These are phyloP conservation scores for Rostrohypoxylon terebratum DNA, from an alignment of 495 filamentous ascomycete species.

Conservation along the genomic window DNA sequence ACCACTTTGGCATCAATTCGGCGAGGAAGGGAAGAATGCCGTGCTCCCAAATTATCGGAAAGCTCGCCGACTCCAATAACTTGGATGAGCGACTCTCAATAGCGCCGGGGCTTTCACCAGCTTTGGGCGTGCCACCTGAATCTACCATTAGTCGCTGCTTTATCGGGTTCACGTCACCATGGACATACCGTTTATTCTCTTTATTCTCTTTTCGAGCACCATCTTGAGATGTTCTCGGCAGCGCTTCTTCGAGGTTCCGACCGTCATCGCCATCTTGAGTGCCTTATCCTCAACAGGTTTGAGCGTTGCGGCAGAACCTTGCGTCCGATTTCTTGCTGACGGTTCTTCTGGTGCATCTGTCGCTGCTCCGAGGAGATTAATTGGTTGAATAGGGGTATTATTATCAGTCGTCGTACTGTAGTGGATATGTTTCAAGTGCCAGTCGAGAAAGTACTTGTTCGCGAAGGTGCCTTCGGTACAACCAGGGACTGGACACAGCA, in stretches of 20 bases:
- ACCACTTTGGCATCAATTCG: conserved; percentile 51
- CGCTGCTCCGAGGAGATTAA: conserved; percentile 15
- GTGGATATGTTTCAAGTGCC: conserved; percentile 44
- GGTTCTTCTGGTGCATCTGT: background rate
- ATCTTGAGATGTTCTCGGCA: conserved; percentile 45
- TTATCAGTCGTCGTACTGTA: conserved; percentile 3
- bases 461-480: conserved; percentile 44
- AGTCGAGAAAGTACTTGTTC: conserved; percentile 35
- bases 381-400: conserved; percentile 2
- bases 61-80: conserved; percentile 44
- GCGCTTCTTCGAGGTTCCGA: conserved; percentile 46
- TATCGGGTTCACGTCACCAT: background rate
- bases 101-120: conserved; percentile 36
- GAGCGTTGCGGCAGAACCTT: background rate
- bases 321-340: background rate
- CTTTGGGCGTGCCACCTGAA: conserved; percentile 28
- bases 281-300: conserved; percentile 21
- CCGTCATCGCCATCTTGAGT: conserved; percentile 44
- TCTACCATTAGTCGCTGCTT: conserved; percentile 14
- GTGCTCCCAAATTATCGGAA: conserved; percentile 50
- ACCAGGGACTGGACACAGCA: conserved; percentile 43
- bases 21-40: conserved; percentile 49
- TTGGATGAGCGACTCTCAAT: conserved; percentile 29
- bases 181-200: conserved; percentile 35
- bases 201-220: conserved; percentile 43